Percentiles rank a stretch among this genome's conserved stretches.
Evolutionary conservation across 2,329 filamentous ascomycete genomes (phyloP).

Genomic region (Penicillium sp.): DNA sequence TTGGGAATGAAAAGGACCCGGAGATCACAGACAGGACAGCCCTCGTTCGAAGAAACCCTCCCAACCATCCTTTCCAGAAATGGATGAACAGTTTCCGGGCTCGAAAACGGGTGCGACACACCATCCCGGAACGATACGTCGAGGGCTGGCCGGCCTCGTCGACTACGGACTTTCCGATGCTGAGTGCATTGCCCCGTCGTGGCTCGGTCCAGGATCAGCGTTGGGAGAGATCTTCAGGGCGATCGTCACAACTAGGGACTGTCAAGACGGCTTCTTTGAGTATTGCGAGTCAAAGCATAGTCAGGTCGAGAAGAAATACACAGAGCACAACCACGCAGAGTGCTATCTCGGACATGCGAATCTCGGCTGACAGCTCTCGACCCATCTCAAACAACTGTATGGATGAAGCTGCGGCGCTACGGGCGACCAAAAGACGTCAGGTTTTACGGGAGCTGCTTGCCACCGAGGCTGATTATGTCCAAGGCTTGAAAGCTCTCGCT

Average conservation of each 20-base stretch:
- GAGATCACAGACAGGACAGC: conserved; percentile 5
- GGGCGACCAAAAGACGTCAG: conserved; percentile 68
- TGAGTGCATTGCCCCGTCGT: conserved; percentile 17
- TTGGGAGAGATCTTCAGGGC: conserved; percentile 65
- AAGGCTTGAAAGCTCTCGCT: conserved; percentile 77
- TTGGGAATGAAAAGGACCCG: conserved; percentile 3
- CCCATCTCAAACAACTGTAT: conserved; percentile 44
- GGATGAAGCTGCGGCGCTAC: conserved; percentile 65
- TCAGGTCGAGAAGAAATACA: conserved; percentile 56
- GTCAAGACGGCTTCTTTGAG: conserved; percentile 78
- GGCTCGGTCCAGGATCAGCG: conserved; percentile 32
- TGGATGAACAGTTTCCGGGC: conserved; percentile 38
- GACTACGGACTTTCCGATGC: conserved; percentile 10
- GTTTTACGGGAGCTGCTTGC: conserved; percentile 79
- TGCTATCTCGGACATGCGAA: conserved; percentile 60
- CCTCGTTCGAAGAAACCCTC: conserved; percentile 6
- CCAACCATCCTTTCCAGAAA: conserved; percentile 30
- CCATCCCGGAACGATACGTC: conserved; percentile 27
- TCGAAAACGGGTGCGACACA: conserved; percentile 19
- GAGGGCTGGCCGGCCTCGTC: conserved; percentile 36
- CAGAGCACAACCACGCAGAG: conserved; percentile 52
- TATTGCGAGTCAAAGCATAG: conserved; percentile 64
- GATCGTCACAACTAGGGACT: conserved; percentile 71
- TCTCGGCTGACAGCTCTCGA: conserved; percentile 54
- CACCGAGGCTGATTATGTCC: conserved; percentile 84